phyloP scores from a whole-genome alignment of 2,329 filamentous ascomycete species.

The Cryphonectria radicalis region DNA sequence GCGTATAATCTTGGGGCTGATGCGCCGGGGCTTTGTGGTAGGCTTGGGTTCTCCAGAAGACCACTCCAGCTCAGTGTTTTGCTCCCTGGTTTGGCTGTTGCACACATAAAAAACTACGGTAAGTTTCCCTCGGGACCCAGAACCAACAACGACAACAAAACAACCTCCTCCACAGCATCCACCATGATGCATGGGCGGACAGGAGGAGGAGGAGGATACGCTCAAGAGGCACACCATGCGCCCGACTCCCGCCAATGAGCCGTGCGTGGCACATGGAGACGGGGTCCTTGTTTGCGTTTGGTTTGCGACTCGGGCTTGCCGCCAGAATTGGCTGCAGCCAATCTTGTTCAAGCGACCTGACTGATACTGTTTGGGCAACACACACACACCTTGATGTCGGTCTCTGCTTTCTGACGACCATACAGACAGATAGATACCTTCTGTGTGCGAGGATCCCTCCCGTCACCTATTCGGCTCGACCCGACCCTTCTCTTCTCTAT shows the following conservation, averaged over 20 bases:
- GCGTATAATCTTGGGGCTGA: slow-evolving; percentile 12
- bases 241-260: slow-evolving; percentile 3
- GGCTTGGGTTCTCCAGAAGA: not conserved
- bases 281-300: not conserved
- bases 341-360: not conserved
- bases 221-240: slow-evolving; percentile 3
- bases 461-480: slow-evolving; percentile 3
- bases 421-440: slow-evolving; percentile 7
- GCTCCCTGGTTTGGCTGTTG: not conserved
- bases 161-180: not conserved
- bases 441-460: slow-evolving; percentile 2
- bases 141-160: not conserved
- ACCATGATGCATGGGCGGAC: not conserved
- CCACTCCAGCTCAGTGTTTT: not conserved
- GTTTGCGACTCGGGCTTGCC: not conserved
- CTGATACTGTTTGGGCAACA: slow-evolving; percentile 19
- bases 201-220: not conserved
- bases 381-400: not conserved
- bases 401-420: slow-evolving; percentile 8
- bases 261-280: slow-evolving; percentile 6
- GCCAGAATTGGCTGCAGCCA: not conserved
- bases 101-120: not conserved
- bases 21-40: not conserved
- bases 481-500: not conserved
- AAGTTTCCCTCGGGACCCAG: not conserved